phyloP scores from a whole-genome alignment of 768 basidiomycete species.

The Dictyophora rubrovolvata region DNA sequence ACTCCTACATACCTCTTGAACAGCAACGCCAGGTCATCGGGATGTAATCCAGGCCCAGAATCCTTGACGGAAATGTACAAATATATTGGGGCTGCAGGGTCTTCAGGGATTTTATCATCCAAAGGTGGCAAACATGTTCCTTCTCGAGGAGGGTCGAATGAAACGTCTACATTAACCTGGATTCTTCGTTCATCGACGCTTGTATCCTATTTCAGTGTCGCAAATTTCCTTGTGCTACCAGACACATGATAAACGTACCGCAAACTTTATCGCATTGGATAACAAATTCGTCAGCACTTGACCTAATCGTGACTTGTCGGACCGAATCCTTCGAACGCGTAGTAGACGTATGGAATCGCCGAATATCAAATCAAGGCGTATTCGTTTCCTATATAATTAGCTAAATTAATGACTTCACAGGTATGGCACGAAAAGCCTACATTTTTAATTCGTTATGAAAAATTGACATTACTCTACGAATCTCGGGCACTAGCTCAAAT shows the following conservation, averaged over 20 bases:
- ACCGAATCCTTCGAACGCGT: constrained; percentile 21
- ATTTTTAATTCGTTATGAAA: constrained; percentile 28
- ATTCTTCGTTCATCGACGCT: constrained; percentile 18
- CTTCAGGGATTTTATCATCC: constrained; percentile 2
- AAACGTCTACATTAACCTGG: constrained; percentile 21
- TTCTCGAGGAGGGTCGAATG: constrained; percentile 20
- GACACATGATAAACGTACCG: constrained; percentile 16
- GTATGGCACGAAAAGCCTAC: constrained; percentile 1
- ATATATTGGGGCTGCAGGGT: constrained; percentile 15
- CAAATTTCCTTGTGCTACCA: not conserved
- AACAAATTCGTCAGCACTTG: constrained; percentile 29
- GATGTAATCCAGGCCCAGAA: constrained; percentile 28
- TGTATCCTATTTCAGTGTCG: constrained; percentile 2
- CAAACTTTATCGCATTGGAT: constrained; percentile 28
- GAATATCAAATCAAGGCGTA: constrained; percentile 21
- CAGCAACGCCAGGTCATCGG: constrained; percentile 24
- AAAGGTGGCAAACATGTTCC: constrained; percentile 20
- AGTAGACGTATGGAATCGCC: constrained; percentile 21
- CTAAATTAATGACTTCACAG: not conserved
- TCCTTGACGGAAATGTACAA: constrained; percentile 26
- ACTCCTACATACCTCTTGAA: constrained; percentile 16
- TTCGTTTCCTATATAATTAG: constrained; percentile 20
- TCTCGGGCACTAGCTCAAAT: constrained; percentile 16
- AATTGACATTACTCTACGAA: constrained; percentile 24
- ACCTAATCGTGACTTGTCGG: constrained; percentile 28